A percentile compares a stretch with the other conserved stretches of the same genome.
phyloP scores from a whole-genome alignment of 225 moss, liverwort and hornwort species.

The Lunularia cruciata region DNA sequence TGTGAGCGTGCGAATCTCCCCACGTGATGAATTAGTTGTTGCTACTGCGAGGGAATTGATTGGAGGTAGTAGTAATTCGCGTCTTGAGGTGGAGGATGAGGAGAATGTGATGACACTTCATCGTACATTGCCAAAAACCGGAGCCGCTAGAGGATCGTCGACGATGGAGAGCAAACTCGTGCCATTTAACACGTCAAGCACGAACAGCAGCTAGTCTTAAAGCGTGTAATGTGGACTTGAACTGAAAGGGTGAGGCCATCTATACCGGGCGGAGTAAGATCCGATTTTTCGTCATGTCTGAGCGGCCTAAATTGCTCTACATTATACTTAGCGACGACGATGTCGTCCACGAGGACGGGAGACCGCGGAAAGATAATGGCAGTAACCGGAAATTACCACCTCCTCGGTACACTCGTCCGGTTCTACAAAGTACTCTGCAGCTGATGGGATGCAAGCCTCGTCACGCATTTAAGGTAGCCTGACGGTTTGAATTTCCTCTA shows the following conservation, averaged over 20 bases:
- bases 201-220: constrained; percentile 1
- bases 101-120: background rate
- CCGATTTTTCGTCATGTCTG: constrained; percentile 34
- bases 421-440: constrained; percentile 92
- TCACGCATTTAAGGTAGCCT: constrained; percentile 78
- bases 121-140: background rate
- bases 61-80: constrained; percentile 3
- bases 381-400: constrained; percentile 44
- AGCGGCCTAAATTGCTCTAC: constrained; percentile 73
- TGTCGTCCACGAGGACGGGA: constrained; percentile 13
- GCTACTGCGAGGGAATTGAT: background rate
- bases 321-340: constrained; percentile 66
- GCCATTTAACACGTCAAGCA: background rate
- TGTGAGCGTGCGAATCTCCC: background rate
- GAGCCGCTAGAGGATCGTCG: background rate
- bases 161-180: constrained; percentile 10
- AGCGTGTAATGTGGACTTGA: constrained; percentile 15
- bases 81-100: constrained; percentile 14
- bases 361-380: constrained; percentile 12
- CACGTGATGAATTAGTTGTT: constrained; percentile 1
- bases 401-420: constrained; percentile 80
- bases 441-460: constrained; percentile 99
- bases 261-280: background rate
- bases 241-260: background rate
- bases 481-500: background rate